Percentiles rank a stretch among this genome's conserved stretches.
Evolutionary conservation across 176 grass and related monocot species (phyloP).

Genomic region (Zea luxurians): DNA sequence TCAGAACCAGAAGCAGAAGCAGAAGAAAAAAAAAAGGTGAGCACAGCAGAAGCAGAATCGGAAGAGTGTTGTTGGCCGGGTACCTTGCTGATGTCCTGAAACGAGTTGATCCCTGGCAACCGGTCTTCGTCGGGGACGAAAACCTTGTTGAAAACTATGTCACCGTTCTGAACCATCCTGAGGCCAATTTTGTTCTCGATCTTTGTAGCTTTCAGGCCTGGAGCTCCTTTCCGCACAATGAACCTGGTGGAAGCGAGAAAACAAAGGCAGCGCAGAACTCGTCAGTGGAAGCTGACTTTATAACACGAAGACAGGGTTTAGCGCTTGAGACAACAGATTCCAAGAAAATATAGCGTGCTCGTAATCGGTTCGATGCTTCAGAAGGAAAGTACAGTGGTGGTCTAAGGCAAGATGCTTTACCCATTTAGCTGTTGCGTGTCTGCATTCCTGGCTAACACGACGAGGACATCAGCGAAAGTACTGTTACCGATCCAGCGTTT

Average conservation of each 20-base stretch:
- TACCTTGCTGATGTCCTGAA: conserved; percentile 80
- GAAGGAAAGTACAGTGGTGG: not conserved
- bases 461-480: conserved; percentile 74
- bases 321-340: not conserved
- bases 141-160: conserved; percentile 64
- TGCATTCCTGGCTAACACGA: conserved; percentile 66
- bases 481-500: conserved; percentile 81
- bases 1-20: not conserved
- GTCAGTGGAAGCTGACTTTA: not conserved
- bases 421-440: conserved; percentile 68
- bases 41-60: not conserved
- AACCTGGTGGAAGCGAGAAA: conserved; percentile 37
- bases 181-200: conserved; percentile 86
- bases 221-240: conserved; percentile 69
- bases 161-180: conserved; percentile 81
- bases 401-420: conserved; percentile 36
- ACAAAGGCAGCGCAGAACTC: not conserved
- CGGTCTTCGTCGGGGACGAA: conserved; percentile 77
- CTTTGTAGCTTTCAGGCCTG: conserved; percentile 65
- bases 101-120: conserved; percentile 61
- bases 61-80: not conserved
- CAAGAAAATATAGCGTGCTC: not conserved
- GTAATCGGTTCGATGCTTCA: conserved; percentile 18
- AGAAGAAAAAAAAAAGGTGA: not conserved
- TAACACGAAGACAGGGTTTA: not conserved